Evolutionary conservation across 2,329 filamentous ascomycete species (phyloP), one percentile per base, ranked within the genome.

Genomic region (Bipolaris oryzae): DNA sequence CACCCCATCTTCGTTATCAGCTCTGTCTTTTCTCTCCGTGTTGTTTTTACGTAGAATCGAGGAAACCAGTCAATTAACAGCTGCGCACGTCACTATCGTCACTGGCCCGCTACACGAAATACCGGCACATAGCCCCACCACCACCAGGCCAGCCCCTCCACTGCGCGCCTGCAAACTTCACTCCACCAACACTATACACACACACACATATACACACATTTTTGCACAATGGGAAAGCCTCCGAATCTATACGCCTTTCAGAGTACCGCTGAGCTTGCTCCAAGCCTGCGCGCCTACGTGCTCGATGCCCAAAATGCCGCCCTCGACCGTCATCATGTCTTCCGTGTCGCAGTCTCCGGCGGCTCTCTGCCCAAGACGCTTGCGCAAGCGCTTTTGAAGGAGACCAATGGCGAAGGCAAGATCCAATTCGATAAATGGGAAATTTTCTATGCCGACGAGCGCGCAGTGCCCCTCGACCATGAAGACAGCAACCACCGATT

Each of bases 371-470:
- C 95, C 55, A 89, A 92, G 73, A 91, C 89, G 13, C 88, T 99
- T 39, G 92, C 92, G 43, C 87, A 91, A 76, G 92, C 92, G 9
- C 86, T 98, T 10, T 86, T 98, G 23, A 73, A 85, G 18, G 77
- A 81, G 58, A 81, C 78, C 46, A 77, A 74, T 35, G 66, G 73
- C 34, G 79, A 88, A 54, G 90, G 92, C 73, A 83, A 80, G 3
- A 79, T 93, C 66, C 82, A 89, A 69, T 96, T 96, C 78, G 82
- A 84, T 74, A 92, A 91, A 77, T 99, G 95, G 95, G 91, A 98
- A 72, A 91, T 99, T 73, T 99, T 98, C 84, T 98, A 97, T 78
- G 94, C 94, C 73, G 95, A 99, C 76, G 95, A 99, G 83, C 91
- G 95, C 72, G 91, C 91, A 68, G 95, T 98, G 50, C 90, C 95